A percentile compares a stretch with the other conserved stretches of the same genome.
Conservation (phyloP, 75 land plant genomes). For the Pseudotsuga menziesii region DNA sequence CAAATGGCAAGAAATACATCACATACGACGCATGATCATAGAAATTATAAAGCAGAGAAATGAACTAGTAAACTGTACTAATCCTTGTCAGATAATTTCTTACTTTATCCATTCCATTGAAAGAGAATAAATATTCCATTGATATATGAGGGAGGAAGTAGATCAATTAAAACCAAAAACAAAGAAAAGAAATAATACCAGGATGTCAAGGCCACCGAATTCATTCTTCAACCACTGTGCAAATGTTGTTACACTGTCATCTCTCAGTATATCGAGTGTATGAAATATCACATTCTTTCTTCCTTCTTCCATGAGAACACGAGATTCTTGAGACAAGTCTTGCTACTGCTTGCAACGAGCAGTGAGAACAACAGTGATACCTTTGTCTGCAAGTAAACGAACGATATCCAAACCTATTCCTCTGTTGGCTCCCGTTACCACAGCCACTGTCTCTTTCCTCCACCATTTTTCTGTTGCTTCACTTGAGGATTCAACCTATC, state of each 20-base stretch:
- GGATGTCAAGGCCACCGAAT: background rate
- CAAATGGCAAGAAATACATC: no score
- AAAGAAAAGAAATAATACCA: background rate
- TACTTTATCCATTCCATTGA: no score
- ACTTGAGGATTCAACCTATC: no score
- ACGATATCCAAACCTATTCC: slow-evolving; percentile 31
- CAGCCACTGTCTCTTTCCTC: slow-evolving; percentile 22
- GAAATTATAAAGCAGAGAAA: no score
- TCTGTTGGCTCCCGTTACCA: slow-evolving; percentile 34
- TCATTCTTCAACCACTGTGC: background rate
- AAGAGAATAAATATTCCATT: no score
- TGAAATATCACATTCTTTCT: slow-evolving; percentile 3
- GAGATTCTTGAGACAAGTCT: no score
- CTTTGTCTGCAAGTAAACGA: slow-evolving; percentile 17
- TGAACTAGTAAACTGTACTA: no score
- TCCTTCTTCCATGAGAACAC: background rate
- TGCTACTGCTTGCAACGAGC: slow-evolving; percentile 12
- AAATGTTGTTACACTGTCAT: background rate
- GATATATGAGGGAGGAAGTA: no score
- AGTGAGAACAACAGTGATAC: slow-evolving; percentile 22
- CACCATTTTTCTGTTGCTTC: slow-evolving; percentile 25
- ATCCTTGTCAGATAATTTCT: no score
- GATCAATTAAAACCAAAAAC: no score
- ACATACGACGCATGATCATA: no score
- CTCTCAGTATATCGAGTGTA: slow-evolving; percentile 2